Base-by-base conservation (phyloP, 1,139 yeast genomes). In the Meyerozyma smithsonii region DNA sequence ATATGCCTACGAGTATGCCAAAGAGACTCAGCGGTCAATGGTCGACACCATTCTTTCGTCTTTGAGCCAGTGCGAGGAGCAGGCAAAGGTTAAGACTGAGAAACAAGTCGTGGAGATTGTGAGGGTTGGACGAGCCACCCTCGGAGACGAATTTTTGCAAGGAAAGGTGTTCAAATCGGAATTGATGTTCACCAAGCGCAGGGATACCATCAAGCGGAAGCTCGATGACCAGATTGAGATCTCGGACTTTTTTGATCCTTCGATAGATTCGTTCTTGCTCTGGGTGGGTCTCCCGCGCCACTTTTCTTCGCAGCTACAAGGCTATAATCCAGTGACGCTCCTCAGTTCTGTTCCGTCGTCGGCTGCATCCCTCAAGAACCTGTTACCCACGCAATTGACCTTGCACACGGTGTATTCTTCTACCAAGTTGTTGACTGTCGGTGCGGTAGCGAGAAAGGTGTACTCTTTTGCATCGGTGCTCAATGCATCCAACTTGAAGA, bases 101-200 rank as follows among this genome's bases (percentile, higher is more conserved):
- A 58, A 58, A 5, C 76, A 79, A 11, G 92, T 90, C 20, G 73
- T 73, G 6, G 72, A 76, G 35, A 81, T 92, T 44, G 79, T 79
- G 42, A 53, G 61, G n/a, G 52, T 82, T 28, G 97, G 96, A 1
- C 74, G 75, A 43, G 67, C 59, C 3, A 64, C 71, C 5, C 58
- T 83, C 46, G 81, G 82, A 4, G 79, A 77, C 28, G 84, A 80
- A 28, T 77, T 74, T 44, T 66, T 80, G 63, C 73, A 65, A 37
- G 81, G 80, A 45, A 83, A 84, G 46, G 75, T 74, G 8, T 90
- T 92, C 64, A 79, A 85, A 42, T 77, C 86, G 12, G 84, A 80
- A 19, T 73, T 84, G 37, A 92, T 92, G 98, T 92, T 89, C 51
- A 77, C 88, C 3, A 79, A 90, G 50, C 73, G 74, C 42, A 76